phyloP scores from a whole-genome alignment of 139 green algal species.

The Chlorella ohadii region DNA sequence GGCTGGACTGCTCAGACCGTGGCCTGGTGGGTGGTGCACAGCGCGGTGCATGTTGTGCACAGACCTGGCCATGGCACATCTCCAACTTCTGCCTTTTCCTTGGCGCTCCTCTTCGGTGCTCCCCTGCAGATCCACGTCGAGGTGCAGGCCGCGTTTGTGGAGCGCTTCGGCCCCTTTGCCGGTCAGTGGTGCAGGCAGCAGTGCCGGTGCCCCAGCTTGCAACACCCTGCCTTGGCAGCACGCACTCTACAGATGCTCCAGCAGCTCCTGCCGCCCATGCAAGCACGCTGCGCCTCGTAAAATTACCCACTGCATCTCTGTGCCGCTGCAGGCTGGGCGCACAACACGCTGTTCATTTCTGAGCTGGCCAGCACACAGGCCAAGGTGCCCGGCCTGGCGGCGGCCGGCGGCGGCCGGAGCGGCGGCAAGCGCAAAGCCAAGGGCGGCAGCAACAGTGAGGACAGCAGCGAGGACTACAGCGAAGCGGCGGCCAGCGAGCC shows the following conservation, averaged over 20 bases:
- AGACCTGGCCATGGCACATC: no score
- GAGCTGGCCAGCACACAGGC: constrained; percentile 75
- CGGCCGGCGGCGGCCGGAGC: not conserved
- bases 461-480: not conserved
- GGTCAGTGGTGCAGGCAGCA: constrained; percentile 22
- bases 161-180: constrained; percentile 83
- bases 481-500: not conserved
- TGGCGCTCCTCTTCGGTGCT: no score
- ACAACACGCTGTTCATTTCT: constrained; percentile 93
- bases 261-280: no score
- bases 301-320: no score
- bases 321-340: constrained; percentile 78
- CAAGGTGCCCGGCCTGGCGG: not conserved
- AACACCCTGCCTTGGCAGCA: no score
- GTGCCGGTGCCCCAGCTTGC: no score
- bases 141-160: constrained; percentile 68
- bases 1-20: no score
- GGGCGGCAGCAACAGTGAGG: not conserved
- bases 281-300: no score
- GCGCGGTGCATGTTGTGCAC: no score
- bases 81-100: no score
- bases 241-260: no score
- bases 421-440: not conserved
- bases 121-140: constrained; percentile 29
- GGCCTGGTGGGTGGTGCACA: no score